Evolutionary conservation across 805 yeast species (phyloP).

Genomic region (Starmerella sirachaensis): DNA sequence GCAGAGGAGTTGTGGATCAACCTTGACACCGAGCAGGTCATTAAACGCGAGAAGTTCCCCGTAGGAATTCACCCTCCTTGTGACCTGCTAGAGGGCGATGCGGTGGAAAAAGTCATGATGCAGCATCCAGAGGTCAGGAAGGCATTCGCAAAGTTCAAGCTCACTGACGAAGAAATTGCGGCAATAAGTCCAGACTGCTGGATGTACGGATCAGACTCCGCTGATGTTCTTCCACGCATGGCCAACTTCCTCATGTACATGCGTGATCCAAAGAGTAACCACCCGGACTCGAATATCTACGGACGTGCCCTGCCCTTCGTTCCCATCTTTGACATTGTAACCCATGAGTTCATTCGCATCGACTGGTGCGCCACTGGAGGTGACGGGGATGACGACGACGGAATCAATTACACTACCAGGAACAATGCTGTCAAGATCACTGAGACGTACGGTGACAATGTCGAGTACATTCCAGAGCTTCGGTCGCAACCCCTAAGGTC

Average conservation of each 20-base stretch:
- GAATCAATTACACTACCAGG: conserved; percentile 41
- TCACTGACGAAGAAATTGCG: conserved; percentile 16
- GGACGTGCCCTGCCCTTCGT: conserved; percentile 63
- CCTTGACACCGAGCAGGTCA: conserved; percentile 48
- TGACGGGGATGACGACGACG: conserved; percentile 50
- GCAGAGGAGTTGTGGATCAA: conserved; percentile 65
- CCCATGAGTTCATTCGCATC: conserved; percentile 53
- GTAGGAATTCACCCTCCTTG: conserved; percentile 60
- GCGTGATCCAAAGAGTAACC: conserved; percentile 45
- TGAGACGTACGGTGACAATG: conserved; percentile 41
- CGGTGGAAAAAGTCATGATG: conserved; percentile 16
- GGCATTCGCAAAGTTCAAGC: conserved; percentile 75
- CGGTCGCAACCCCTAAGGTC: conserved; percentile 45
- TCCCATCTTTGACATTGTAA: conserved; percentile 55
- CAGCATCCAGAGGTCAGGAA: conserved; percentile 85
- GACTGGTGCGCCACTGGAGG: conserved; percentile 62
- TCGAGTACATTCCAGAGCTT: conserved; percentile 67
- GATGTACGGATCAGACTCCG: conserved; percentile 70
- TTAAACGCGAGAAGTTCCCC: conserved; percentile 44
- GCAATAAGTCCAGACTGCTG: conserved; percentile 32
- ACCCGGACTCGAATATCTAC: conserved; percentile 40
- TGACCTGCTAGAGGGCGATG: conserved; percentile 37
- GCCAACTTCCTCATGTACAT: conserved; percentile 67
- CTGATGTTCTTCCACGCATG: conserved; percentile 32
- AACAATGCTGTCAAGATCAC: conserved; percentile 43